These are phyloP conservation scores for Didymellaceae sp. DNA, from an alignment of 2,329 filamentous ascomycete genomes.

Conservation along the genomic window DNA sequence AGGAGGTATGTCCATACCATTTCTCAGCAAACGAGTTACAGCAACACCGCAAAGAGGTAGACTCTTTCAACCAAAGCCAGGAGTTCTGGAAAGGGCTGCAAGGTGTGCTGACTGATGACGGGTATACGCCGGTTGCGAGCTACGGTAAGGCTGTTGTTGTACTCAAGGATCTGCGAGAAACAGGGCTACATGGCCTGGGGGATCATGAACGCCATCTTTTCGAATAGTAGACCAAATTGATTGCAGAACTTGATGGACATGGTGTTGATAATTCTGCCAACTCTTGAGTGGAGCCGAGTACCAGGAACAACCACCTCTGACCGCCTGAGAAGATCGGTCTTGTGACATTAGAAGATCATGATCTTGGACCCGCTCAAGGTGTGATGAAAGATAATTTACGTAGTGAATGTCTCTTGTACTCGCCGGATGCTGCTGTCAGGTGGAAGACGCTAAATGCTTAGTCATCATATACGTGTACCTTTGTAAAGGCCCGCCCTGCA, in stretches of 20 bases:
- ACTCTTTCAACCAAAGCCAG: constrained; percentile 32
- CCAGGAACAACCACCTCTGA: too few species aligned
- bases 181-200: background rate
- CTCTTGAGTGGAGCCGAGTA: too few species aligned
- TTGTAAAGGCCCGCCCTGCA: too few species aligned
- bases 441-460: background rate
- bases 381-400: too few species aligned
- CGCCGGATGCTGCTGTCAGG: too few species aligned
- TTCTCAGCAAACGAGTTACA: constrained; percentile 22
- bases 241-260: too few species aligned
- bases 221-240: background rate
- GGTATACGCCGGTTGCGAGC: constrained; percentile 30
- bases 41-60: constrained; percentile 32
- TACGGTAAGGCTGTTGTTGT: constrained; percentile 25
- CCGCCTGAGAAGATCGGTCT: too few species aligned
- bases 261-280: too few species aligned
- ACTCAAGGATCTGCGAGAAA: constrained; percentile 25
- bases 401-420: background rate
- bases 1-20: constrained; percentile 31
- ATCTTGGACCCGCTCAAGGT: too few species aligned
- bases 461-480: background rate
- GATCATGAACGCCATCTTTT: background rate
- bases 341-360: too few species aligned
- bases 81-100: constrained; percentile 31
- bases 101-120: constrained; percentile 33